Evolutionary conservation across 2,329 filamentous ascomycete species (phyloP), one percentile per base, ranked within the genome.

Genomic region (Colletotrichum destructivum): DNA sequence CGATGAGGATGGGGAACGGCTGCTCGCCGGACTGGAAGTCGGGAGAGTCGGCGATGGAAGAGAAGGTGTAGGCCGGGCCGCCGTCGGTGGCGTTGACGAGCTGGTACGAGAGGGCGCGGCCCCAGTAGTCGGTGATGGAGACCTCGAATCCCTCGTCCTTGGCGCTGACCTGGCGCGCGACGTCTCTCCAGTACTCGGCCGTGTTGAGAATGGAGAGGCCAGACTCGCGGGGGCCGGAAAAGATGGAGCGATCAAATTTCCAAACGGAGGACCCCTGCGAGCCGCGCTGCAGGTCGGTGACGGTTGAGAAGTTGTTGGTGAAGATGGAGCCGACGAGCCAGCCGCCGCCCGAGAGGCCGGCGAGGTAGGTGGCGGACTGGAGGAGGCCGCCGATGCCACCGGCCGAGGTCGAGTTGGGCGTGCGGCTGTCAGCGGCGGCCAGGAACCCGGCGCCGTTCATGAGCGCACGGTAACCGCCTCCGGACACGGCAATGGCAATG

Each of bases 71-170:
- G 16, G 85, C 86, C 16, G 92, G 90, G 0, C 94, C 95, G 49
- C 95, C 95, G 72, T 93, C 83, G 1, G 87, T 87, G 7, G 89
- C 92, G 78, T 96, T 93, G 79, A 98, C 88, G 59, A 98, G 88
- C 82, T 98, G 95, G 82, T 93, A 97, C 1, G 92, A 92, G n/a
- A 98, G 87, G 57, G 93, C 93, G 69, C 95, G 92, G 38, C 93
- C 94, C 92, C 95, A 97, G 81, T 94, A 94, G 83, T 98, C 95
- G 0, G 95, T 98, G 69, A 98, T 87, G 11, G 93, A 93, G 4
- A 88, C 89, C 60, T 85, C 78, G 74, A 81, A 86, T 23, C 83
- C 84, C 31, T 81, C 77, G n/a, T 79, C 76, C 78, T 85, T 85
- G 69, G 74, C 75, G 1, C 75, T 71, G 12, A 84, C 80, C 35